A percentile compares a stretch with the other conserved stretches of the same genome.
Evolutionary conservation across 2,329 filamentous ascomycete species (phyloP).

Genomic region (Neurospora sp.): DNA sequence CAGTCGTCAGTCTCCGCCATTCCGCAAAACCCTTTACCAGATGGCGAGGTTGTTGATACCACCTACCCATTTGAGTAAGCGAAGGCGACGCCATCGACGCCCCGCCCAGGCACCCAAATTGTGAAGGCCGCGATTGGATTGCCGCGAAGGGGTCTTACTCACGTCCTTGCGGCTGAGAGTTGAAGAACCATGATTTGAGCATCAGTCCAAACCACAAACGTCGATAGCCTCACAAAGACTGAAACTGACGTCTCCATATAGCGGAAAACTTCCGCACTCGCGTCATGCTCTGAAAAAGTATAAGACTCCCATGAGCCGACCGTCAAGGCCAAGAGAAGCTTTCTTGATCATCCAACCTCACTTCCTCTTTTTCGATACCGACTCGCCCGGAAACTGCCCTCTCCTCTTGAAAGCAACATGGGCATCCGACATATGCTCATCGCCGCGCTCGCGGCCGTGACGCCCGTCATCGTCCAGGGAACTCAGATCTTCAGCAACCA

Average conservation of each 20-base stretch:
- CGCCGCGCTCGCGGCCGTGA: not conserved
- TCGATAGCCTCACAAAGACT: no score
- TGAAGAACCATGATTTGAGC: not conserved
- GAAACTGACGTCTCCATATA: no score
- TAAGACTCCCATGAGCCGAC: not conserved
- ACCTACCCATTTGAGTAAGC: not conserved
- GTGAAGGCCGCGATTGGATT: not conserved
- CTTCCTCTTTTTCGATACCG: not conserved
- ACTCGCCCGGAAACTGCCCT: not conserved
- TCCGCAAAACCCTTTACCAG: not conserved
- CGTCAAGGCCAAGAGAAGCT: not conserved
- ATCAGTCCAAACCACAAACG: no score
- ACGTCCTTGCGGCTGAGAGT: not conserved
- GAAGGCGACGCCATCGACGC: not conserved
- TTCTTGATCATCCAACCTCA: not conserved
- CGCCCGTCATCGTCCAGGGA: not conserved
- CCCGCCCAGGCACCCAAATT: not conserved
- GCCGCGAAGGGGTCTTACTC: not conserved
- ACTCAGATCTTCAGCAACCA: conserved; percentile 31
- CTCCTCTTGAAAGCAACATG: not conserved
- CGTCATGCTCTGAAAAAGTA: not conserved
- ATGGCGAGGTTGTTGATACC: not conserved
- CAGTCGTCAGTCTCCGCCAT: not conserved
- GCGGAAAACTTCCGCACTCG: not conserved
- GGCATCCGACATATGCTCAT: not conserved